Evolutionary conservation across 169 alveolate genomes (phyloP).

Genomic region (Amoebophrya sp.): DNA sequence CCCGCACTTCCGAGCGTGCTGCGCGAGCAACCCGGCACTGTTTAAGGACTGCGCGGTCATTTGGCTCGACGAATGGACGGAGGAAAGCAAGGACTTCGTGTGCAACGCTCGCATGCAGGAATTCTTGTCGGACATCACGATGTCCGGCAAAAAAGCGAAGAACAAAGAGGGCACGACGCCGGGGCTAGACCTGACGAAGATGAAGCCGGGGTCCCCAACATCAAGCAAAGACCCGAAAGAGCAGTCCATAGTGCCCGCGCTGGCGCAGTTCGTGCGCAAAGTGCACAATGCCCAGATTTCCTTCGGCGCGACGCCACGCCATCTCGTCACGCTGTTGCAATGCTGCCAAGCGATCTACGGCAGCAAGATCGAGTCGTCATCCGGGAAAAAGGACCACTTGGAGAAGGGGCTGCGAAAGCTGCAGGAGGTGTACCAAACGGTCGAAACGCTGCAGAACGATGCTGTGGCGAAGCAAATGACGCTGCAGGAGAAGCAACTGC

Average conservation of each 20-base stretch:
- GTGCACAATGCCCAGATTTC: constrained; percentile 38
- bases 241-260: background rate
- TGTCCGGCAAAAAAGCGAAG: background rate
- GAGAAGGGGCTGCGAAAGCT: constrained; percentile 66
- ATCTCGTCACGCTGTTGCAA: constrained; percentile 46
- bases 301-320: constrained; percentile 39
- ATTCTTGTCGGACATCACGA: constrained; percentile 11
- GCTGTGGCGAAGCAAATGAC: constrained; percentile 57
- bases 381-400: constrained; percentile 48
- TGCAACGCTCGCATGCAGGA: constrained; percentile 20
- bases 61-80: constrained; percentile 57
- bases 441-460: constrained; percentile 56
- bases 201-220: no score
- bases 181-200: no score
- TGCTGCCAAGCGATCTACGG: constrained; percentile 21
- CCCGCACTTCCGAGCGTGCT: constrained; percentile 52
- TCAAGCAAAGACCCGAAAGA: no score
- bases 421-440: constrained; percentile 69
- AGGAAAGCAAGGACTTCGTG: constrained; percentile 22
- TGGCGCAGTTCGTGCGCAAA: constrained; percentile 7
- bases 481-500: constrained; percentile 57
- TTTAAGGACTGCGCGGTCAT: constrained; percentile 54
- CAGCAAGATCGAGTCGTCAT: constrained; percentile 15
- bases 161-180: no score
- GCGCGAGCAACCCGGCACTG: constrained; percentile 68